Evolutionary conservation across 169 alveolate genomes (phyloP).

Genomic region (Perkinsus marinus): DNA sequence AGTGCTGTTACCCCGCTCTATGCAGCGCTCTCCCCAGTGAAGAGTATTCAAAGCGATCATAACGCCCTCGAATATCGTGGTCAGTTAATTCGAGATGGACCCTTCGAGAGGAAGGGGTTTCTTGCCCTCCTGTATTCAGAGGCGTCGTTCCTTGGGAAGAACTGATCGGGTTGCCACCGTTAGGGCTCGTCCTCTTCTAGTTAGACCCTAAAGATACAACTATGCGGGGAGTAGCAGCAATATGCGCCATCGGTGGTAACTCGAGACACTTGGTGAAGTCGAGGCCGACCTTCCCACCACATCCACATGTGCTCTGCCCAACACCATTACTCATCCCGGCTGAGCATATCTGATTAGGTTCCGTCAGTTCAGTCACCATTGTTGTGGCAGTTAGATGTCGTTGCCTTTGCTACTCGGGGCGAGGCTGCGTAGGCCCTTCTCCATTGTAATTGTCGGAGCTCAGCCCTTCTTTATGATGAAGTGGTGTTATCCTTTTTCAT

Average conservation of each 20-base stretch:
- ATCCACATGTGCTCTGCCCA: no score
- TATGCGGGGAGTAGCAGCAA: background rate
- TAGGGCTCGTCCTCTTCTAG: background rate
- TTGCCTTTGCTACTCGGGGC: background rate
- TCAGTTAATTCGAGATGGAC: background rate
- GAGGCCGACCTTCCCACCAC: background rate
- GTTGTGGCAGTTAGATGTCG: background rate
- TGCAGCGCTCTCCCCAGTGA: no score
- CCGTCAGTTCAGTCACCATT: background rate
- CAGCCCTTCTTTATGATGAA: no score
- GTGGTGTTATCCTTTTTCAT: no score
- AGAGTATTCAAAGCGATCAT: no score
- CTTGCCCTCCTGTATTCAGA: background rate
- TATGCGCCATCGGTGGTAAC: background rate
- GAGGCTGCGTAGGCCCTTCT: no score
- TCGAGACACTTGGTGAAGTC: background rate
- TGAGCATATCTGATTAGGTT: background rate
- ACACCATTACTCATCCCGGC: background rate
- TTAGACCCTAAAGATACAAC: background rate
- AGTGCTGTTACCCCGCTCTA: background rate
- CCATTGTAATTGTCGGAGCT: no score
- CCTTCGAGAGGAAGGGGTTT: background rate
- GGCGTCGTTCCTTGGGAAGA: background rate
- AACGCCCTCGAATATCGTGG: background rate
- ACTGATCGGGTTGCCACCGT: background rate